Evolutionary conservation across 2,329 filamentous ascomycete species (phyloP).

Genomic region (Ascochyta rabiei): DNA sequence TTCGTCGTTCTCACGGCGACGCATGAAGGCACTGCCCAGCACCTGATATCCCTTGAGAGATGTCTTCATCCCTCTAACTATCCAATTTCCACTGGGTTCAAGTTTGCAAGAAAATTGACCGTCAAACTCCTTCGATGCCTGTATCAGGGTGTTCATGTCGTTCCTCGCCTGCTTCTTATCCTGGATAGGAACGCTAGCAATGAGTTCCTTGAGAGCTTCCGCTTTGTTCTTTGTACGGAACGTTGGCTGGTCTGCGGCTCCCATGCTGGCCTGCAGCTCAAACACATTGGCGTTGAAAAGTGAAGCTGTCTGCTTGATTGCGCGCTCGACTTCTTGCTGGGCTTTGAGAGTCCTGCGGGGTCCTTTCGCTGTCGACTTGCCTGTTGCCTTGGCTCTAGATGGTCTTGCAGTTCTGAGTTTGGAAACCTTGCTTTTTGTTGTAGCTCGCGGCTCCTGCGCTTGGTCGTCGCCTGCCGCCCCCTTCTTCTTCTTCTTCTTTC

Average conservation of each 20-base stretch:
- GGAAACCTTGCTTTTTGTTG: neutral
- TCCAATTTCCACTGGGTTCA: slow-evolving; percentile 48
- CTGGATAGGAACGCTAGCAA: slow-evolving; percentile 49
- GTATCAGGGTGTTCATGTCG: slow-evolving; percentile 48
- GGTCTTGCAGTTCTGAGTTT: slow-evolving; percentile 8
- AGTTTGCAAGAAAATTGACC: slow-evolving; percentile 44
- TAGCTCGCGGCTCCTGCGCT: slow-evolving; percentile 12
- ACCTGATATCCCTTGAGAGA: slow-evolving; percentile 59
- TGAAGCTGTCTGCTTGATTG: slow-evolving; percentile 27
- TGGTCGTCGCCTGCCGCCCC: slow-evolving; percentile 1
- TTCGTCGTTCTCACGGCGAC: slow-evolving; percentile 53
- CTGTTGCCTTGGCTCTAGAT: slow-evolving; percentile 1
- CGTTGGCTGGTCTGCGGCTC: slow-evolving; percentile 30
- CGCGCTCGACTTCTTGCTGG: slow-evolving; percentile 24
- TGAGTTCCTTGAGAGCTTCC: slow-evolving; percentile 49
- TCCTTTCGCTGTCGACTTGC: slow-evolving; percentile 10
- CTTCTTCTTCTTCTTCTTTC: slow-evolving; percentile 34
- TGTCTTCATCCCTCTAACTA: slow-evolving; percentile 56
- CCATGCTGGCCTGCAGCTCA: slow-evolving; percentile 33
- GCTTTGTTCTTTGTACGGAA: slow-evolving; percentile 34
- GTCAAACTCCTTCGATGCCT: slow-evolving; percentile 52
- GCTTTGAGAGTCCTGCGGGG: slow-evolving; percentile 23
- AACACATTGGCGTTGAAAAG: slow-evolving; percentile 44
- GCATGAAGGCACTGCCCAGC: slow-evolving; percentile 61
- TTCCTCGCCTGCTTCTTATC: slow-evolving; percentile 35